These are phyloP conservation scores for Lasiodiplodia gonubiensis DNA, from an alignment of 2,329 filamentous ascomycete genomes.

Conservation along the genomic window DNA sequence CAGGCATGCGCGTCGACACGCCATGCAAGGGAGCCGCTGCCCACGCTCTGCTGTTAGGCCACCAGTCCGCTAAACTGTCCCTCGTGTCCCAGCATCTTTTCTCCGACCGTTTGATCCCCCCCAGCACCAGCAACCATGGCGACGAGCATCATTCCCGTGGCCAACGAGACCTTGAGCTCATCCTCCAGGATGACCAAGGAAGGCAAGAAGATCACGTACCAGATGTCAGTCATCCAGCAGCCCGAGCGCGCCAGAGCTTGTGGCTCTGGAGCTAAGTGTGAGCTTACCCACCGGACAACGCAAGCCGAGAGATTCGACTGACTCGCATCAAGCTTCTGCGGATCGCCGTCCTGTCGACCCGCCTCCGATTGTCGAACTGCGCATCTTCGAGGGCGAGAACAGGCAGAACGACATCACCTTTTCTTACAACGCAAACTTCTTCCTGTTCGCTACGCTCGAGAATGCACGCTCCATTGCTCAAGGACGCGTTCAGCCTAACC, in stretches of 20 bases:
- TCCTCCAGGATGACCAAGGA: slow-evolving; percentile 69
- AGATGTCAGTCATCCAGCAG: slow-evolving; percentile 86
- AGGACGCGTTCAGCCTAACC: slow-evolving; percentile 67
- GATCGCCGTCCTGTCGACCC: slow-evolving; percentile 93
- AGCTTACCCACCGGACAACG: slow-evolving; percentile 41
- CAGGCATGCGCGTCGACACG: slow-evolving; percentile 27
- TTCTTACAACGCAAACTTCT: slow-evolving; percentile 95
- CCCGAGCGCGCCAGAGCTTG: slow-evolving; percentile 93
- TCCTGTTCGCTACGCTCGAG: slow-evolving; percentile 83
- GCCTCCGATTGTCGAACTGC: slow-evolving; percentile 90
- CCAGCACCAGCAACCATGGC: slow-evolving; percentile 33
- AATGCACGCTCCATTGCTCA: slow-evolving; percentile 65
- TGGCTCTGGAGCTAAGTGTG: slow-evolving; percentile 94
- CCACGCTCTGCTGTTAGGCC: slow-evolving; percentile 28
- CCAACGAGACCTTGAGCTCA: slow-evolving; percentile 62
- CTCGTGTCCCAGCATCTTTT: slow-evolving; percentile 22
- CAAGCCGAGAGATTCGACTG: slow-evolving; percentile 30
- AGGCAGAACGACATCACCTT: slow-evolving; percentile 72
- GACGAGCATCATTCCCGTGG: slow-evolving; percentile 54
- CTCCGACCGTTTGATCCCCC: slow-evolving; percentile 6
- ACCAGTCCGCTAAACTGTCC: slow-evolving; percentile 19
- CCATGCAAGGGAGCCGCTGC: slow-evolving; percentile 27
- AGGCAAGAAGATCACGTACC: slow-evolving; percentile 79
- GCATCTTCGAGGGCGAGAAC: slow-evolving; percentile 74
- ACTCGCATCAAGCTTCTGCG: slow-evolving; percentile 66